phyloP scores from a whole-genome alignment of 2,329 filamentous ascomycete genomes.

The Thielaviopsis ethacetica region DNA sequence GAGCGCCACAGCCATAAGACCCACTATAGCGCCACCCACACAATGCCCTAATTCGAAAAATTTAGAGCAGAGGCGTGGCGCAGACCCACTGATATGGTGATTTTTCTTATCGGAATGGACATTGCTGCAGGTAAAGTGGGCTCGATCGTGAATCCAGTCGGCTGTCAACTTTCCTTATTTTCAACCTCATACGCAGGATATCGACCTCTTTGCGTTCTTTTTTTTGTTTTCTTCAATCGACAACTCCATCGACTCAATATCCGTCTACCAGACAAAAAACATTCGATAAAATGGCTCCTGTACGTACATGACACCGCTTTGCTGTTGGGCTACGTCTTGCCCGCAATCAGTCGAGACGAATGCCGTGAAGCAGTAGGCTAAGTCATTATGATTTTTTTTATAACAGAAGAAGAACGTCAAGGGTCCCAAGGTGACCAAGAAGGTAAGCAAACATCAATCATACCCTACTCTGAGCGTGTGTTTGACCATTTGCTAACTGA shows the following conservation, averaged over 20 bases:
- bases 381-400: slow-evolving; percentile 38
- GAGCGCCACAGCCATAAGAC: neutral
- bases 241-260: slow-evolving; percentile 12
- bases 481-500: neutral
- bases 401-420: slow-evolving; percentile 54
- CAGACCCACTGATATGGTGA: neutral
- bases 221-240: slow-evolving; percentile 14
- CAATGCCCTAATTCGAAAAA: slow-evolving; percentile 5
- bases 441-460: slow-evolving; percentile 34
- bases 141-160: neutral
- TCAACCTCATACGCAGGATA: slow-evolving; percentile 60
- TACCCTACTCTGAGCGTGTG: slow-evolving; percentile 3
- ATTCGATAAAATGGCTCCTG: slow-evolving; percentile 62
- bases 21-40: slow-evolving; percentile 9
- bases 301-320: slow-evolving; percentile 77
- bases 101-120: neutral
- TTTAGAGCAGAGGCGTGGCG: neutral
- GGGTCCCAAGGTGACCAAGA: slow-evolving; percentile 64
- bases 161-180: slow-evolving; percentile 10
- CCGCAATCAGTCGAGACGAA: slow-evolving; percentile 15
- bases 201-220: slow-evolving; percentile 44
- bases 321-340: slow-evolving; percentile 59
- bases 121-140: slow-evolving; percentile 3
- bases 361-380: slow-evolving; percentile 89
- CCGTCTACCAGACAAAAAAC: slow-evolving; percentile 12